Base-by-base conservation (phyloP, 768 basidiomycete genomes). In the Rubroboletus satanas region DNA sequence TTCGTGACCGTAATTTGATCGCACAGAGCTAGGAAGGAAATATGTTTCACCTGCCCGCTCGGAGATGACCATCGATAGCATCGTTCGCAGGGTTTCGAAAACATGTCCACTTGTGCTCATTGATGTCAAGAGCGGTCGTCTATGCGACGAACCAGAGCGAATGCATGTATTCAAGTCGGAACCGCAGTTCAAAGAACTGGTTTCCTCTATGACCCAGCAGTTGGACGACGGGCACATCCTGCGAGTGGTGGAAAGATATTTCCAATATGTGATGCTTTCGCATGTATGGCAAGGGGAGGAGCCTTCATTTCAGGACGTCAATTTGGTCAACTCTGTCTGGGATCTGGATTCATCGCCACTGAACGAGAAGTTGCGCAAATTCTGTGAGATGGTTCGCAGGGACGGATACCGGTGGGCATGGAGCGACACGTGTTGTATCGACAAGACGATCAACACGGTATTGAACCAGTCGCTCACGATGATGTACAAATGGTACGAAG, bases 321-420 rank as follows among this genome's bases (percentile, higher is more conserved):
- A 28, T 3, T 5, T 8, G 17, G 47, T 21, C 21, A n/a, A 23
- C 17, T 45, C 54, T 3, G 29, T 55, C 50, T 32, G 39, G 32
- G 4, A 39, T 3, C 42, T 51, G 12, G 50, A 55, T 12, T 15
- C 35, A 12, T 39, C 41, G 4, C 41, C 49, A 4, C 35, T 31
- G 2, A 45, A 52, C 28, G 15, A 17, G 5, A 54, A 54, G 28
- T 12, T 54, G 26, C 39, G 21, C 12, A 42, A 23, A 7, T 51
- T 54, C 18, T 54, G 48, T 14, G 26, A 51, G 4, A 21, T 31
- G 1, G 49, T 51, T 21, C 48, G 38, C 12, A 26, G 8, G 3
- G 54, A 55, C 10, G 56, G 57, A 18, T 59, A 49, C 26, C 54
- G 57, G 31, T 62, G 61, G 61, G 56, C 56, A 4, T 44, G 43